phyloP scores from a whole-genome alignment of 345 rosid genomes.

The Brassica incana region DNA sequence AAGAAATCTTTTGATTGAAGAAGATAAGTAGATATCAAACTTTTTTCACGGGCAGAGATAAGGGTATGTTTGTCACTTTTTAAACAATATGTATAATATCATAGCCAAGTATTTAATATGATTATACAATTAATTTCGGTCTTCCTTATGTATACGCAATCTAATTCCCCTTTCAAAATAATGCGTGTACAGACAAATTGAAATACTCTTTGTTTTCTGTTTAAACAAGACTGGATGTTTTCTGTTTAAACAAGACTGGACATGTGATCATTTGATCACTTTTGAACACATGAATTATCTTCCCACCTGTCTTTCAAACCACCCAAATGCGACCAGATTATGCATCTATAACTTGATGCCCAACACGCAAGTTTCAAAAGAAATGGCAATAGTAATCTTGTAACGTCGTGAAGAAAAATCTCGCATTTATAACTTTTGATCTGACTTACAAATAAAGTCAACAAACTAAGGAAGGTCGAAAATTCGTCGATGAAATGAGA shows the following conservation, averaged over 20 bases:
- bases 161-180: not conserved
- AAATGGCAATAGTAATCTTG: not conserved
- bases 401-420: not conserved
- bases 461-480: not conserved
- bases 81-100: too few relatives aligned
- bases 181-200: not conserved
- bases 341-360: not conserved
- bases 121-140: too few relatives aligned
- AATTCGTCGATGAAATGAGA: not conserved
- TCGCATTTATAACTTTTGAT: not conserved
- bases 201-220: not conserved
- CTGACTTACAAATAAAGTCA: not conserved
- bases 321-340: not conserved
- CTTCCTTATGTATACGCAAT: not conserved
- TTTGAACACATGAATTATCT: not conserved
- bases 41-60: too few relatives aligned
- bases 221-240: not conserved
- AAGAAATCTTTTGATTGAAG: too few relatives aligned
- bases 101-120: too few relatives aligned
- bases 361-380: not conserved
- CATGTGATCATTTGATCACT: not conserved
- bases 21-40: too few relatives aligned
- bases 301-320: not conserved
- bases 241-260: not conserved
- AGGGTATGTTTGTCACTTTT: too few relatives aligned